Conservation (phyloP, 2,329 filamentous ascomycete genomes). For the Aspergillus oerlinghausenensis region DNA sequence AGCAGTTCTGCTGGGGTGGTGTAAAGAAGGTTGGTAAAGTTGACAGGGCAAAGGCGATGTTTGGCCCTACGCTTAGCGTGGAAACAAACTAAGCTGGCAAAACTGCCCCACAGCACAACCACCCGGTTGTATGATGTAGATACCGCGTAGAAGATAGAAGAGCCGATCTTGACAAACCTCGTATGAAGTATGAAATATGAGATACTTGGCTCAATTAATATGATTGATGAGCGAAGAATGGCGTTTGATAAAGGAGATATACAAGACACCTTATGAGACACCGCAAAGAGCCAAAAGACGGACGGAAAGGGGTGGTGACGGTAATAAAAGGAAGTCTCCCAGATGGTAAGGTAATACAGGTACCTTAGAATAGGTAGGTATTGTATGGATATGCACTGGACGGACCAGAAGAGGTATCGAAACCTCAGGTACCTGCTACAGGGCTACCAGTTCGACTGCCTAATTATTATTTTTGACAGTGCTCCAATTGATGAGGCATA, state of each 20-base stretch:
- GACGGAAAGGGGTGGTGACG: neutral
- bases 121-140: conserved; percentile 9
- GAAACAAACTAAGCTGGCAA: conserved; percentile 30
- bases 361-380: no score
- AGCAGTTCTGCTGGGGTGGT: conserved; percentile 14
- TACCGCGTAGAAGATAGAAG: conserved; percentile 17
- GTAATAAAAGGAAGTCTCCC: neutral
- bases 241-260: neutral
- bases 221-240: neutral
- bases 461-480: neutral
- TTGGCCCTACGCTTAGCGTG: conserved; percentile 41
- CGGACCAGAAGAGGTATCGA: neutral
- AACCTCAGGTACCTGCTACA: neutral
- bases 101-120: conserved; percentile 34
- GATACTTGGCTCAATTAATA: neutral
- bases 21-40: conserved; percentile 29
- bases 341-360: neutral
- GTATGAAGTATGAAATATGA: neutral
- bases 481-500: neutral
- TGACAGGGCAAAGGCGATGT: conserved; percentile 37
- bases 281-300: neutral
- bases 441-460: neutral
- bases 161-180: neutral
- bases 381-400: neutral
- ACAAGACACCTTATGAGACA: neutral